phyloP scores from a whole-genome alignment of 441 rosid genomes.

The Adansonia gregorii region DNA sequence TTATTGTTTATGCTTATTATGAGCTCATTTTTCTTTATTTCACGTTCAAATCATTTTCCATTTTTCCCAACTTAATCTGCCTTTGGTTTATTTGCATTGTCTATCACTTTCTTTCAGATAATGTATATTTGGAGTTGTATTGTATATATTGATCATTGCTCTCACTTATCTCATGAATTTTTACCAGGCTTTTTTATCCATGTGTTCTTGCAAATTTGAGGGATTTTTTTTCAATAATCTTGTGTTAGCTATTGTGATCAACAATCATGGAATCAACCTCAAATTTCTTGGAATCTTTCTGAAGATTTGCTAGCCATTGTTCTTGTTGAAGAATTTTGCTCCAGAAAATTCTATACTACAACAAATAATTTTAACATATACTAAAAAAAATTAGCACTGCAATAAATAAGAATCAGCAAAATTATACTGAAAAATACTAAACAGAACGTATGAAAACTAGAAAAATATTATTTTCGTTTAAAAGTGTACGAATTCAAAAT shows the following conservation, averaged over 20 bases:
- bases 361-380: too few species aligned
- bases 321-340: too few species aligned
- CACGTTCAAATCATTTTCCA: not conserved
- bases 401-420: too few species aligned
- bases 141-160: not conserved
- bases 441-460: too few species aligned
- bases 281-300: not conserved
- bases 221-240: not conserved
- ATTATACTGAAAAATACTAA: too few species aligned
- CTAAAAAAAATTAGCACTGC: too few species aligned
- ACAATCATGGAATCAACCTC: not conserved
- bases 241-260: not conserved
- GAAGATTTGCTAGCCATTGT: not conserved
- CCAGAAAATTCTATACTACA: too few species aligned
- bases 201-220: not conserved
- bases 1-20: not conserved
- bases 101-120: not conserved
- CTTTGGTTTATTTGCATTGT: not conserved
- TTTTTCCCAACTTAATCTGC: not conserved
- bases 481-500: too few species aligned
- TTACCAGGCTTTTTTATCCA: not conserved
- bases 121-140: not conserved
- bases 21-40: not conserved
- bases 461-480: too few species aligned
- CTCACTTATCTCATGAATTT: not conserved